Evolutionary conservation across 805 yeast species (phyloP).

Genomic region (Vanderwaltozyma verrucispora): DNA sequence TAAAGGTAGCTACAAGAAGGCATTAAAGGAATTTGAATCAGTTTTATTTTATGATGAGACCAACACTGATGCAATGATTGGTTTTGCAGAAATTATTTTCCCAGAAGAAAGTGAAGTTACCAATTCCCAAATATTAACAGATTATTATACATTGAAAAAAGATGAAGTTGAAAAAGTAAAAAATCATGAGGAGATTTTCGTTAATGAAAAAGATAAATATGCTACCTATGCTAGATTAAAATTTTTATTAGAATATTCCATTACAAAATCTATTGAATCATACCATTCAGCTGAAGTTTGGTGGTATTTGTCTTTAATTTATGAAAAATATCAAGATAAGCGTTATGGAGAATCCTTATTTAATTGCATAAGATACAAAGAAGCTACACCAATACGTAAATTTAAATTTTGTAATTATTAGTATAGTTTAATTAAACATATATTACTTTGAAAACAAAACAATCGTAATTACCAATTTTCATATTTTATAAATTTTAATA

Average conservation of each 20-base stretch:
- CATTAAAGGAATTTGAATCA: constrained; percentile 56
- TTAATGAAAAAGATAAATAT: constrained; percentile 43
- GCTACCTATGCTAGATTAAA: constrained; percentile 52
- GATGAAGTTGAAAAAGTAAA: background rate
- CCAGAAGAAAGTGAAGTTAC: constrained; percentile 32
- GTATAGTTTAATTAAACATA: background rate
- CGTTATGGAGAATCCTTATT: constrained; percentile 43
- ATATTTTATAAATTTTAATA: too few species aligned
- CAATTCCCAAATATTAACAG: background rate
- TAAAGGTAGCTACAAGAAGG: constrained; percentile 32
- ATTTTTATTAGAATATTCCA: constrained; percentile 30
- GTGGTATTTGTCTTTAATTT: constrained; percentile 55
- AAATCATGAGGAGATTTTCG: constrained; percentile 28
- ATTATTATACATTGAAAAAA: background rate
- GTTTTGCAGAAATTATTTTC: constrained; percentile 41
- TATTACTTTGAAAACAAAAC: too few species aligned
- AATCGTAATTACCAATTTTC: too few species aligned
- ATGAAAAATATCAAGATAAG: constrained; percentile 48
- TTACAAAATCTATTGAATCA: constrained; percentile 32
- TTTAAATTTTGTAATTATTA: constrained; percentile 24
- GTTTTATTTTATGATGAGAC: constrained; percentile 42
- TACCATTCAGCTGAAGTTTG: constrained; percentile 49
- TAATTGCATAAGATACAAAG: constrained; percentile 57
- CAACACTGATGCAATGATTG: constrained; percentile 44
- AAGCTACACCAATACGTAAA: constrained; percentile 43